phyloP scores from a whole-genome alignment of 176 grass and related monocot genomes.

The Carex cristatella region DNA sequence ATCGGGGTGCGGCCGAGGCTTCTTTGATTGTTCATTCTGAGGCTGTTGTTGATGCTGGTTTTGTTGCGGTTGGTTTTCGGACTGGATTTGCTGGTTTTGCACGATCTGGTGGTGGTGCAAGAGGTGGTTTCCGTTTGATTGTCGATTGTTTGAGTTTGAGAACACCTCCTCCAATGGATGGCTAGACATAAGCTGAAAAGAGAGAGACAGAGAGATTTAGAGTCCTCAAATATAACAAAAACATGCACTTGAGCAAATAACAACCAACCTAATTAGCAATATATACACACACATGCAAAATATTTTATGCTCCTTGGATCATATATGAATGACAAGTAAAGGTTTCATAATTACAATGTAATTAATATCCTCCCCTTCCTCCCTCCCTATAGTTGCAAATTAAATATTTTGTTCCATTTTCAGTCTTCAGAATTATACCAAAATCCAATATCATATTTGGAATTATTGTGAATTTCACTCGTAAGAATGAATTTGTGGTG shows the following conservation, averaged over 20 bases:
- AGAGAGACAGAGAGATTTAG: not conserved
- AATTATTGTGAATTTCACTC: not conserved
- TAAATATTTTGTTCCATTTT: not conserved
- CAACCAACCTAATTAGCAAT: not conserved
- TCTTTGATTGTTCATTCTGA: conserved; percentile 29
- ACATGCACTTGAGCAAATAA: not conserved
- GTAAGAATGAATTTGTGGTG: not conserved
- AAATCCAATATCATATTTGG: not conserved
- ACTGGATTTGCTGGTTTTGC: not conserved
- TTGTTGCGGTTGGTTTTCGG: conserved; percentile 3
- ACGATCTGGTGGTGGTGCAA: conserved; percentile 15
- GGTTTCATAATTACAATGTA: not conserved
- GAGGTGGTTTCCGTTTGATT: not conserved
- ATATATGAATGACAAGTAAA: not conserved
- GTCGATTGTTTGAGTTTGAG: not conserved
- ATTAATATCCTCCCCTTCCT: not conserved
- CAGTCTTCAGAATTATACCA: not conserved
- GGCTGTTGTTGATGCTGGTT: conserved; percentile 19
- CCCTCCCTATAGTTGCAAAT: not conserved
- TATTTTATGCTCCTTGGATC: not conserved
- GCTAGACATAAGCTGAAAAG: conserved; percentile 5
- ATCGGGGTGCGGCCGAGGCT: conserved; percentile 34
- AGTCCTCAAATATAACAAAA: not conserved
- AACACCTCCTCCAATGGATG: conserved; percentile 25
- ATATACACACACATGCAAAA: not conserved